Base-by-base conservation (phyloP, 495 filamentous ascomycete species). In the Penicillium taxi region DNA sequence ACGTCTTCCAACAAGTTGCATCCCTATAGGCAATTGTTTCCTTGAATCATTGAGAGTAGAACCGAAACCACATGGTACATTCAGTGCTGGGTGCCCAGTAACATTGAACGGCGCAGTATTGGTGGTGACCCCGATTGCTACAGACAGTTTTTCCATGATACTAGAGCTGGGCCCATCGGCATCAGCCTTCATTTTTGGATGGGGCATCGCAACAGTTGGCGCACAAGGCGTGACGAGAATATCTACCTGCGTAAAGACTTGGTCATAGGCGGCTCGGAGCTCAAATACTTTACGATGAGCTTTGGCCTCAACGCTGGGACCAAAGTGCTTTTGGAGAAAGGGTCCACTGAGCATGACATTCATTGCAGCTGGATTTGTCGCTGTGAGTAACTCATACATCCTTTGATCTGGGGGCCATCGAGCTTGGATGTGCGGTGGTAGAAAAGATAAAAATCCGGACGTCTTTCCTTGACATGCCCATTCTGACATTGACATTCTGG, bases 61-160 rank as follows among this genome's bases (percentile, higher is more conserved):
- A 9, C 63, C 55, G 33, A 70, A 68, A 0, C 73, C 72, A 24
- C 70, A 61, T 2, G 74, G 75, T 12, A 78, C 45, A 37, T 58
- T 71, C 37, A 80, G 26, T 2, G 64, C 73, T 1, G 75, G 74
- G 56, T 78, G 73, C 0, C 74, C 74, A 2, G 72, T 70, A 11
- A 56, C 52, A 58, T 78, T 74, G 32, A 77, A 77, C 8, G 64
- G 59, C 20, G 63, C 62, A 0, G 74, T 78, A 40, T 77, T 77
- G 9, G 48, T 57, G 7, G 66, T 61, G 28, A 70, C 38, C 1
- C 72, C 69, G 5, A 60, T 46, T 6, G 63, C 55, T 9, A 47
- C 49, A 2, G 33, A 44, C 5, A 67, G 22, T 40, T 61, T 64
- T 13, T 57, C 56, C 42, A 65, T 41, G 6, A 53, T 17, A n/a